Conservation (phyloP, 306 rosid species). For the Argentina anserina region DNA sequence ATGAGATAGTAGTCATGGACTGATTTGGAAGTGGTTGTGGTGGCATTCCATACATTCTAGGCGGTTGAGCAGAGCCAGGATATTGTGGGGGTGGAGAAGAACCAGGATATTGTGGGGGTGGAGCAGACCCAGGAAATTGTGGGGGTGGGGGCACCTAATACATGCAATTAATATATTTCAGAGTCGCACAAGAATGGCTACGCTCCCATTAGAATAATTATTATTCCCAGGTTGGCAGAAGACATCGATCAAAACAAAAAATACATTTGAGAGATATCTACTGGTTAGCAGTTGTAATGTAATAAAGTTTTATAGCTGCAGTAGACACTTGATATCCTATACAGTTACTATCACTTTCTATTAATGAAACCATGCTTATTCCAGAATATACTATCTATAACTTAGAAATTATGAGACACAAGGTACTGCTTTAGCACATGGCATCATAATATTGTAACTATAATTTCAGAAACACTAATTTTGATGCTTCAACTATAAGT, state of each 20-base stretch:
- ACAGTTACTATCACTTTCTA: not conserved
- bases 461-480: not conserved
- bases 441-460: not conserved
- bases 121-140: conserved; percentile 58
- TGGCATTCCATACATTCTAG: conserved; percentile 93
- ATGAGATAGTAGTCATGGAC: conserved; percentile 84
- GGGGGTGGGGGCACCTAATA: conserved; percentile 57
- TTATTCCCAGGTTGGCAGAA: not conserved
- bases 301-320: not conserved
- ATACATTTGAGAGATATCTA: not conserved
- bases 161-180: conserved; percentile 23
- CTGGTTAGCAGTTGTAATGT: not conserved
- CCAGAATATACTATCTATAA: not conserved
- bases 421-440: not conserved
- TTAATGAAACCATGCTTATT: not conserved
- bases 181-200: conserved; percentile 20
- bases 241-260: not conserved
- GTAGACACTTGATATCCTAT: not conserved
- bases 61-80: conserved; percentile 63
- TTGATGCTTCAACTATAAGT: not conserved
- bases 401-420: not conserved
- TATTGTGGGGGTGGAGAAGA: conserved; percentile 57
- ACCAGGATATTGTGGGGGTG: conserved; percentile 68
- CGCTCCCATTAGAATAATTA: no score
- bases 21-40: conserved; percentile 76